Percentiles rank a stretch among this genome's conserved stretches.
phyloP scores from a whole-genome alignment of 371 early-diverging fungal genomes.

The Mortierella sp. region DNA sequence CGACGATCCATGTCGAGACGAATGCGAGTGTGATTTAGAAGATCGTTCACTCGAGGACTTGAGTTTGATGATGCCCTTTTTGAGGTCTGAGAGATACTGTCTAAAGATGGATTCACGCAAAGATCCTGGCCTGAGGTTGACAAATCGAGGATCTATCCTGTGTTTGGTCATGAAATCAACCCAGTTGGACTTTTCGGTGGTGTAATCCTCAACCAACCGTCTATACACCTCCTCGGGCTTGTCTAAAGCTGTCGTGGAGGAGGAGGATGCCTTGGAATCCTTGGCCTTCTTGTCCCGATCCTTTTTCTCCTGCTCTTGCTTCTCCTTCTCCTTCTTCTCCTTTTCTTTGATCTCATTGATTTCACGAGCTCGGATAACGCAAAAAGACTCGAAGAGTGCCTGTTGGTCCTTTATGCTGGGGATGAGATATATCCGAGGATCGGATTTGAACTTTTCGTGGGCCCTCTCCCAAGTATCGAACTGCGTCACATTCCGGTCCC shows the following conservation, averaged over 20 bases:
- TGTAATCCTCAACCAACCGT: constrained; percentile 41
- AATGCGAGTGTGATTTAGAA: neutral
- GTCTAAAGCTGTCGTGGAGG: constrained; percentile 5
- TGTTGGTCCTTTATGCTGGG: constrained; percentile 42
- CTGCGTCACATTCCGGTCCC: constrained; percentile 76
- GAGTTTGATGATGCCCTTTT: constrained; percentile 38
- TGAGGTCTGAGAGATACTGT: constrained; percentile 45
- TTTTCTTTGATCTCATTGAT: constrained; percentile 61
- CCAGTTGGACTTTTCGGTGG: constrained; percentile 50
- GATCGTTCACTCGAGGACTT: constrained; percentile 1
- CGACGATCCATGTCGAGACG: neutral
- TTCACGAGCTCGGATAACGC: constrained; percentile 67
- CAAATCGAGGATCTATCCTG: constrained; percentile 40
- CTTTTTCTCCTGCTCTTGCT: constrained; percentile 39
- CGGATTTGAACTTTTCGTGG: constrained; percentile 39
- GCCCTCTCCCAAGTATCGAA: constrained; percentile 81
- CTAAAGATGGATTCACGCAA: constrained; percentile 43
- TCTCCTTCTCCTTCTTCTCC: constrained; percentile 29
- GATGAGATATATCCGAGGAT: constrained; percentile 34
- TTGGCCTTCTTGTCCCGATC: constrained; percentile 42
- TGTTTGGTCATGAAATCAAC: constrained; percentile 52
- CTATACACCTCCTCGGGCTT: constrained; percentile 46
- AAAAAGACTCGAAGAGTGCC: constrained; percentile 74
- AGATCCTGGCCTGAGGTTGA: constrained; percentile 45
- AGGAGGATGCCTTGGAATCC: constrained; percentile 45